Conservation (phyloP, 2,329 filamentous ascomycete genomes). For the Fusarium siculi region DNA sequence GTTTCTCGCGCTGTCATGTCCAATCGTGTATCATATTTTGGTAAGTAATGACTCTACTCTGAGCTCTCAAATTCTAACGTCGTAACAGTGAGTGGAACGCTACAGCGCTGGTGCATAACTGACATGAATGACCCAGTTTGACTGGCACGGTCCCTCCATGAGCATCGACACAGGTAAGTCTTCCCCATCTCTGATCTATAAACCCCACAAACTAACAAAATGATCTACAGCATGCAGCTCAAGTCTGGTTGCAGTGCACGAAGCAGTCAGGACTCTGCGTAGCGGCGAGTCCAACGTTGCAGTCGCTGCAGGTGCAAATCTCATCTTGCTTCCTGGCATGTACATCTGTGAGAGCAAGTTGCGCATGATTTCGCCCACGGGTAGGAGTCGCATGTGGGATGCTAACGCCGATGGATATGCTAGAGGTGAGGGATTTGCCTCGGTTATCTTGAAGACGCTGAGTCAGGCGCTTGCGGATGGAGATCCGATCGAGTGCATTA, state of each 20-base stretch:
- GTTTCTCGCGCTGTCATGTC: conserved; percentile 24
- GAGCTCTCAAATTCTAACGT: not conserved
- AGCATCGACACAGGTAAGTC: conserved; percentile 23
- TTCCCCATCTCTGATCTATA: not conserved
- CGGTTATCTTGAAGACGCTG: conserved; percentile 24
- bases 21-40: conserved; percentile 19
- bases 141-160: conserved; percentile 17
- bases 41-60: accelerated
- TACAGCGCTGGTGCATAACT: not conserved
- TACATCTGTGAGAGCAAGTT: conserved; percentile 17
- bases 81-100: not conserved
- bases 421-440: conserved; percentile 24
- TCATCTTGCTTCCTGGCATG: conserved; percentile 16
- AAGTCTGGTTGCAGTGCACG: conserved; percentile 21
- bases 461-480: not conserved
- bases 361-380: conserved; percentile 9
- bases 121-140: not conserved
- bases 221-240: conserved; percentile 10
- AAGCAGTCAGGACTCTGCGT: conserved; percentile 13
- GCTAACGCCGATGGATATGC: conserved; percentile 20
- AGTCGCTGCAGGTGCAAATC: conserved; percentile 15
- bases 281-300: conserved; percentile 16
- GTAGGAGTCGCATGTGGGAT: conserved; percentile 20
- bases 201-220: not conserved
- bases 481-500: not conserved